Evolutionary conservation across 768 basidiomycete species (phyloP).

Genomic region (Kwoniella bestiolae): DNA sequence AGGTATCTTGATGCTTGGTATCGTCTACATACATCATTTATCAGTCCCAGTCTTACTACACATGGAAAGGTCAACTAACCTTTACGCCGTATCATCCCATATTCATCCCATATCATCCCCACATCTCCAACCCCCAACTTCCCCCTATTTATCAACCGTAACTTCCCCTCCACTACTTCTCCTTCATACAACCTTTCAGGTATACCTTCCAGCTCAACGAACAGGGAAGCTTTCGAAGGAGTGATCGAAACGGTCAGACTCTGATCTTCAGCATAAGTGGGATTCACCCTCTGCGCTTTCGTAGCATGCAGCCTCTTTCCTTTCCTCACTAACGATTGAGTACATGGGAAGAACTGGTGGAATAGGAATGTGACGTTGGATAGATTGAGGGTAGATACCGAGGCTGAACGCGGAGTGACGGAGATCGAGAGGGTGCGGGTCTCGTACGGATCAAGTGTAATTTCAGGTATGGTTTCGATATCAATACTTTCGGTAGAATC

Average conservation of each 20-base stretch:
- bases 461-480: slow-evolving; percentile 62
- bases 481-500: slow-evolving; percentile 63
- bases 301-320: slow-evolving; percentile 80
- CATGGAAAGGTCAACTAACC: slow-evolving; percentile 49
- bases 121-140: slow-evolving; percentile 66
- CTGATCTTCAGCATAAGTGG: slow-evolving; percentile 73
- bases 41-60: too few relatives aligned
- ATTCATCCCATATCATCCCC: slow-evolving; percentile 69
- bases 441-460: slow-evolving; percentile 69
- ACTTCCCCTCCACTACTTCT: slow-evolving; percentile 64
- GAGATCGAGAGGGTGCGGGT: slow-evolving; percentile 70
- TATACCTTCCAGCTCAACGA: slow-evolving; percentile 49
- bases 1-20: slow-evolving; percentile 62
- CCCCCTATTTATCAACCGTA: slow-evolving; percentile 74
- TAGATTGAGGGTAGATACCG: slow-evolving; percentile 62
- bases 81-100: slow-evolving; percentile 58
- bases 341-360: slow-evolving; percentile 65
- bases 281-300: slow-evolving; percentile 68
- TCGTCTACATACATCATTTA: slow-evolving; percentile 41
- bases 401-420: slow-evolving; percentile 64
- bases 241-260: slow-evolving; percentile 68
- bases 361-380: slow-evolving; percentile 72
- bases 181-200: slow-evolving; percentile 68
- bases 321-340: slow-evolving; percentile 70
- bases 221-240: slow-evolving; percentile 69